phyloP scores from a whole-genome alignment of 1,139 yeast species.

The Magnusiomyces paraingens region DNA sequence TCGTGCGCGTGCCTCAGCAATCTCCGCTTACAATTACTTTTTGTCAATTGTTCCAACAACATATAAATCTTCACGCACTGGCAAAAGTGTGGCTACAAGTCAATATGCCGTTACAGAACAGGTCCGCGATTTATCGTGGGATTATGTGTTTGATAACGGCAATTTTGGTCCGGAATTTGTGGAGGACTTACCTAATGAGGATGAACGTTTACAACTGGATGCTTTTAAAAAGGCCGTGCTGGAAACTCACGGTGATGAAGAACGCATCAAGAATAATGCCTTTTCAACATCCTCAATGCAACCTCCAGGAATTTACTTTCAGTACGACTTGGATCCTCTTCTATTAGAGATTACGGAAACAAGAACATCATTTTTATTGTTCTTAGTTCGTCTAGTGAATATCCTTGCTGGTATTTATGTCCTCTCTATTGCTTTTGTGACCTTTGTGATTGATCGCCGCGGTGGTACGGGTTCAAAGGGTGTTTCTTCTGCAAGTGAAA shows the following conservation, averaged over 20 bases:
- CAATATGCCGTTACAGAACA: slow-evolving; percentile 78
- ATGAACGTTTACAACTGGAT: too few species aligned
- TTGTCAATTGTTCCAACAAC: slow-evolving; percentile 80
- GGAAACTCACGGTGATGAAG: too few species aligned
- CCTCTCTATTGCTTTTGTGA: slow-evolving; percentile 36
- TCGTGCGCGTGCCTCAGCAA: slow-evolving; percentile 8
- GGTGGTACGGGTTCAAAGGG: slow-evolving; percentile 18
- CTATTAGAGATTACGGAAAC: slow-evolving; percentile 61
- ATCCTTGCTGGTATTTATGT: slow-evolving; percentile 68
- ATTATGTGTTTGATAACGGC: slow-evolving; percentile 3
- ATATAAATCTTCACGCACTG: slow-evolving; percentile 53
- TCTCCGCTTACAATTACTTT: slow-evolving; percentile 46
- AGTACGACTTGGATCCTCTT: slow-evolving; percentile 85
- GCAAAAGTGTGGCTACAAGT: slow-evolving; percentile 67
- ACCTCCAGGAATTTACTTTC: slow-evolving; percentile 73
- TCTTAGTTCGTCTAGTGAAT: slow-evolving; percentile 71
- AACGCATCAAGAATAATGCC: too few species aligned
- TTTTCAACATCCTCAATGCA: slow-evolving; percentile 18
- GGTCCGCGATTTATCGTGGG: slow-evolving; percentile 20
- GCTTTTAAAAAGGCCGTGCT: too few species aligned
- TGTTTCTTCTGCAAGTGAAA: slow-evolving; percentile 8
- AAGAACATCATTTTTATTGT: slow-evolving; percentile 70
- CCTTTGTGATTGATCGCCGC: slow-evolving; percentile 24
- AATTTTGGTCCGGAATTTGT: too few species aligned
- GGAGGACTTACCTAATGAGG: too few species aligned